These are phyloP conservation scores for Saxophila tyrrhenica DNA, from an alignment of 495 filamentous ascomycete species.

Conservation along the genomic window DNA sequence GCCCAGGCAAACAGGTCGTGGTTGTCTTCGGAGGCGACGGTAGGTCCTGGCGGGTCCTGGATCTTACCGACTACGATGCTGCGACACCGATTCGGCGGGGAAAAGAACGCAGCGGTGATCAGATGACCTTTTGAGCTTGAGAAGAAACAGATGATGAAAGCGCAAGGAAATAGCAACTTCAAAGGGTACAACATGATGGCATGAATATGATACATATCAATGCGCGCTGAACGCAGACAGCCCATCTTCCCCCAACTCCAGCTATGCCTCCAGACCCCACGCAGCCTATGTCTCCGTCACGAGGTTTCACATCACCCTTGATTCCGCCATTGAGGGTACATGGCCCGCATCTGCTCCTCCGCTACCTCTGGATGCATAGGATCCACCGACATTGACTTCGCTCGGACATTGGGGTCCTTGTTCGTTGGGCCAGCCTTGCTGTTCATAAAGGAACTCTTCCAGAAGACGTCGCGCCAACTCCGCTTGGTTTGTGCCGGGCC, in stretches of 20 bases:
- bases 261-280: too few species aligned
- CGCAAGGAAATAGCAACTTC: too few species aligned
- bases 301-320: too few species aligned
- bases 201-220: too few species aligned
- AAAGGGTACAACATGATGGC: too few species aligned
- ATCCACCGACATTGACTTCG: background rate
- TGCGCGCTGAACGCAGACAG: too few species aligned
- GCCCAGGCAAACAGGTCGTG: conserved; percentile 21
- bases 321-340: background rate
- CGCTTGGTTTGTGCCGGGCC: background rate
- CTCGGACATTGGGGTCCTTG: background rate
- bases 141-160: too few species aligned
- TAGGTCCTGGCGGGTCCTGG: conserved; percentile 24
- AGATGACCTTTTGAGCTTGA: background rate
- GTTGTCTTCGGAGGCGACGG: conserved; percentile 24
- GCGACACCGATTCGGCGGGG: too few species aligned
- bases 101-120: background rate
- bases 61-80: conserved; percentile 24
- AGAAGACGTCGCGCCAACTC: background rate
- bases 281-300: too few species aligned
- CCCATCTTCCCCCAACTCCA: too few species aligned
- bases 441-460: background rate
- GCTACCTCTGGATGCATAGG: background rate
- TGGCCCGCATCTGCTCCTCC: background rate
- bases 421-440: background rate